Conservation (phyloP, 176 grass and related monocot species). For the Tillandsia leiboldiana region DNA sequence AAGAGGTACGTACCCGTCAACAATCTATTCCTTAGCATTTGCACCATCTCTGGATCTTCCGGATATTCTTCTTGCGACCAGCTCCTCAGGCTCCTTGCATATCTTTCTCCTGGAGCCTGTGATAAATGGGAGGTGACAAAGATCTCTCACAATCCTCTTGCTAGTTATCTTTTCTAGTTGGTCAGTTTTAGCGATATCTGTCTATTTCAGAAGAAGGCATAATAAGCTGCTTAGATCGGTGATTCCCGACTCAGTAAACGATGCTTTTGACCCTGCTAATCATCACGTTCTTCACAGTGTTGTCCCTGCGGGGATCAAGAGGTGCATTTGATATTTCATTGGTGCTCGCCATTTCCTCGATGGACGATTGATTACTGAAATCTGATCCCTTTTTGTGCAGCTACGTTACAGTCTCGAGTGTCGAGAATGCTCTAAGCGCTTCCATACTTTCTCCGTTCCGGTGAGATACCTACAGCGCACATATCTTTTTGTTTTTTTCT, state of each 20-base stretch:
- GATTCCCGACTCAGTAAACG: constrained; percentile 67
- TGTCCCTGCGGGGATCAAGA: constrained; percentile 53
- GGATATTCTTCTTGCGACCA: constrained; percentile 77
- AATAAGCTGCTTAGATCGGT: constrained; percentile 62
- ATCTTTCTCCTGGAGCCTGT: constrained; percentile 65
- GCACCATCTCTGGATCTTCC: constrained; percentile 52
- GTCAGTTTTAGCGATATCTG: constrained; percentile 10
- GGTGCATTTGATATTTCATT: constrained; percentile 34
- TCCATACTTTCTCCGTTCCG: constrained; percentile 47
- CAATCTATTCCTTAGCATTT: constrained; percentile 82
- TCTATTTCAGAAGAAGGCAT: constrained; percentile 46
- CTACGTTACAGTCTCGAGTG: constrained; percentile 41
- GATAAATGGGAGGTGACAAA: constrained; percentile 65
- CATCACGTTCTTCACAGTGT: constrained; percentile 90
- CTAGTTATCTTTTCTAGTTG: not conserved
- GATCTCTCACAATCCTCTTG: not conserved
- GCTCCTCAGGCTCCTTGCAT: constrained; percentile 93
- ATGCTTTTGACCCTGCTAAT: constrained; percentile 78
- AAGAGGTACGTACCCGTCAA: constrained; percentile 85
- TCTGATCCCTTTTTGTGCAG: constrained; percentile 26
- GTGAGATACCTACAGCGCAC: constrained; percentile 28
- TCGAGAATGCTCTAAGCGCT: constrained; percentile 51
- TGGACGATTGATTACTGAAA: constrained; percentile 14
- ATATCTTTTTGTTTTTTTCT: not conserved
- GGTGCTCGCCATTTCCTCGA: not conserved